phyloP scores from a whole-genome alignment of 1,139 yeast genomes.

The Geotrichum cucujoidarum region DNA sequence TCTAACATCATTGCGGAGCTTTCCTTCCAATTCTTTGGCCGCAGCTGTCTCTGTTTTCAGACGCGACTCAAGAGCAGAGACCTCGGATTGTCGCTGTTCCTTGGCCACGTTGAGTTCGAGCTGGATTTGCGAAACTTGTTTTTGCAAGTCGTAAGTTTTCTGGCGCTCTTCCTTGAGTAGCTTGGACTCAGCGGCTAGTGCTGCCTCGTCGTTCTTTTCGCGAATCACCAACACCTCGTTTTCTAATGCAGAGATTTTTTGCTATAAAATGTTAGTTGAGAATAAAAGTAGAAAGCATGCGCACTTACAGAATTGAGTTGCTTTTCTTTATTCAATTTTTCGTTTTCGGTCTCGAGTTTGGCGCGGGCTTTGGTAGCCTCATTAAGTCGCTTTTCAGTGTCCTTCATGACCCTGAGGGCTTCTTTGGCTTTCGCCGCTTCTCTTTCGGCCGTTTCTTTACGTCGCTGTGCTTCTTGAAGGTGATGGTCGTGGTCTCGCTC shows the following conservation, averaged over 20 bases:
- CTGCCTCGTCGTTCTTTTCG: slow-evolving; percentile 27
- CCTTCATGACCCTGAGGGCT: slow-evolving; percentile 22
- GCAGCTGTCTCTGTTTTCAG: slow-evolving; percentile 23
- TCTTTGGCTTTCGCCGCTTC: slow-evolving; percentile 24
- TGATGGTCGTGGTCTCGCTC: slow-evolving; percentile 38
- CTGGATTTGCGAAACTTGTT: slow-evolving; percentile 22
- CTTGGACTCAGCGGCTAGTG: slow-evolving; percentile 24
- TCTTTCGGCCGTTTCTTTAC: slow-evolving; percentile 25
- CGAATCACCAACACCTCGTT: slow-evolving; percentile 25
- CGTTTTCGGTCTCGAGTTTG: slow-evolving; percentile 26
- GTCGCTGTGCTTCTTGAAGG: slow-evolving; percentile 24
- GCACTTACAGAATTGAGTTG: slow-evolving; percentile 8
- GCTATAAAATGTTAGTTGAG: slow-evolving; percentile 8
- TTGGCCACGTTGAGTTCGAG: slow-evolving; percentile 21
- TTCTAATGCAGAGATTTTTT: slow-evolving; percentile 23
- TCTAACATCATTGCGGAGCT: slow-evolving; percentile 31
- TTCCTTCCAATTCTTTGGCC: slow-evolving; percentile 21
- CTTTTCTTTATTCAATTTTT: slow-evolving; percentile 24
- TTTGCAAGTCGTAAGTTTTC: slow-evolving; percentile 19
- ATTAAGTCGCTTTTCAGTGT: slow-evolving; percentile 23
- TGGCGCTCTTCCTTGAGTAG: slow-evolving; percentile 24
- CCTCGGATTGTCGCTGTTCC: slow-evolving; percentile 24
- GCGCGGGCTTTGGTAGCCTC: slow-evolving; percentile 23
- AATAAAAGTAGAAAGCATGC: too few species aligned
- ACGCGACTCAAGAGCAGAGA: slow-evolving; percentile 26